Base-by-base conservation (phyloP, 495 filamentous ascomycete species). In the Barbatosphaeria neglecta region DNA sequence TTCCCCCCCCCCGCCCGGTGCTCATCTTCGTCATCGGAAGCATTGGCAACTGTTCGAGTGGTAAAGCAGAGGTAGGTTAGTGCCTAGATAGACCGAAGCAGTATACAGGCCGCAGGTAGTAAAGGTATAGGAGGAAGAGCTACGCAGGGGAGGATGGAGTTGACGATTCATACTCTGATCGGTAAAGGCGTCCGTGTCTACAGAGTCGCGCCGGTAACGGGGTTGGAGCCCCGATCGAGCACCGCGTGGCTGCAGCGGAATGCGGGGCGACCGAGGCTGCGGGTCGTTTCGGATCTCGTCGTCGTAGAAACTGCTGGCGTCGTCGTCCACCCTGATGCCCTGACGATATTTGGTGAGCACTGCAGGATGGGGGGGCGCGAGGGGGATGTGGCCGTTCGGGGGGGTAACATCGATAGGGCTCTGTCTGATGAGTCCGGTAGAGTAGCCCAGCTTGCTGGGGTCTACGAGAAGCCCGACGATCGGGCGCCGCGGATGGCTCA, bases 361-460 rank as follows among this genome's bases (percentile, higher is more conserved):
- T 9, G 4, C 39, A 8, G 15, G 31, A 2, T 15, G n/a, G 6
- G 20, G 39, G 6, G 4, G 20, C 7, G 48, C 42, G 3, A 55
- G 45, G 11, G 53, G 49, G 1, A 25, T 39, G 35, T 55, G 53
- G 6, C 53, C 53, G n/a, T 46, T 49, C 1, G 53, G 37, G 4
- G 53, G 53, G 3, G 22, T 25, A 6, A 39, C 23, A 17, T 49
- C 43, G 13, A 52, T 47, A 6, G 53, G 53, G 2, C 46, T 40
- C 22, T 55, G 53, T 11, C 33, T 31, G 39, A 55, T 55, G 28
- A 55, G 43, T 4, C 39, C 37, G 13, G 49, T 55, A 16, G 6
- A 31, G 17, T 42, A 22, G 10, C 5, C 25, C 22, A 46, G 8
- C 6, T 35, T 18, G 2, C 41, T 27, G 15, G 45, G 37, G 31